Conservation (phyloP, 140 eudicot genomes). For the Oenanthe javanica region DNA sequence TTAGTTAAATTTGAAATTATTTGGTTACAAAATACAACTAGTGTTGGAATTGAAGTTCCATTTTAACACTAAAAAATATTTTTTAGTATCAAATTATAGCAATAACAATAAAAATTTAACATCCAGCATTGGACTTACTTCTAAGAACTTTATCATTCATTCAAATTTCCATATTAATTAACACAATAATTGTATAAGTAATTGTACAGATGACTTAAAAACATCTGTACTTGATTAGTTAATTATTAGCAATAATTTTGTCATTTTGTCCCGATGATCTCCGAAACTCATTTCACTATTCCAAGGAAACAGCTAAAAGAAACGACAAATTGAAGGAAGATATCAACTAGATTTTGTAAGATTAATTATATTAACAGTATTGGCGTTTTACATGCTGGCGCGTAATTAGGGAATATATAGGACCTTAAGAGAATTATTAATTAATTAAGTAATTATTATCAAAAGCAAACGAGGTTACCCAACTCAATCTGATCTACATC, state of each 20-base stretch:
- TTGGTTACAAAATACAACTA: no score
- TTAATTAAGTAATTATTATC: not conserved
- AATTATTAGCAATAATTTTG: not conserved
- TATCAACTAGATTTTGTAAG: conserved; percentile 8
- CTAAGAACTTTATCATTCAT: no score
- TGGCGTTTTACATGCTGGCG: conserved; percentile 17
- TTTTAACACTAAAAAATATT: no score
- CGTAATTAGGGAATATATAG: conserved; percentile 14
- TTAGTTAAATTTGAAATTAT: no score
- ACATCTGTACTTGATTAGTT: not conserved
- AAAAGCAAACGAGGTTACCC: conserved; percentile 2
- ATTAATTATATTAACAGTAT: conserved; percentile 6
- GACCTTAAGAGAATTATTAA: conserved; percentile 6
- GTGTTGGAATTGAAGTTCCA: no score
- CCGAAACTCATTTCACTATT: not conserved
- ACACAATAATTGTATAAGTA: not conserved
- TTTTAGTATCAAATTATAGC: no score
- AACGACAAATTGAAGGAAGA: conserved; percentile 22
- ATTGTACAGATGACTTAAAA: not conserved
- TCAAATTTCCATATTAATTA: no score
- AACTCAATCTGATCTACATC: conserved; percentile 3
- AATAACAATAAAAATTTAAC: no score
- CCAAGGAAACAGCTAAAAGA: not conserved
- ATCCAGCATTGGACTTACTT: no score
- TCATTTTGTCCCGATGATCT: not conserved